Evolutionary conservation across 1,284 basidiomycete genomes (phyloP).

Genomic region (Apiotrichum siamense): DNA sequence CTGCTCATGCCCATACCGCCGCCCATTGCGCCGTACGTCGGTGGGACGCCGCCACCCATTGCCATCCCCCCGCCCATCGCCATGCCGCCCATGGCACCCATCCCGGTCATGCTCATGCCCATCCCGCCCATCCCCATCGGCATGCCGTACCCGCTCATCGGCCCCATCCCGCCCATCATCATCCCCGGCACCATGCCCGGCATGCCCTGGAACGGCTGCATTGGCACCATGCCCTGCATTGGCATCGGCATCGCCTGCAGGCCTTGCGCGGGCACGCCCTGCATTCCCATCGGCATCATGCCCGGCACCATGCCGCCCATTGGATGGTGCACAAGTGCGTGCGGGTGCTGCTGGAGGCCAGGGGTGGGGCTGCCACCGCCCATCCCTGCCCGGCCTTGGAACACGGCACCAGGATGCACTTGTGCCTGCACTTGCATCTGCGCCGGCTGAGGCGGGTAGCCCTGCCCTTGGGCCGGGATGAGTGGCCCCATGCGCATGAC

Average conservation of each 20-base stretch:
- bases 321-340: background rate
- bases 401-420: too few species aligned
- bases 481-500: constrained; percentile 17
- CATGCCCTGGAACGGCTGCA: background rate
- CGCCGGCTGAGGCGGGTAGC: constrained; percentile 5
- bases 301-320: background rate
- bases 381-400: too few species aligned
- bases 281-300: background rate
- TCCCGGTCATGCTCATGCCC: constrained; percentile 2
- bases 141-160: constrained; percentile 1
- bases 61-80: background rate
- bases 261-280: background rate
- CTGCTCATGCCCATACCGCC: constrained; percentile 1
- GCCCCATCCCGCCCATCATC: constrained; percentile 22
- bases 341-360: constrained; percentile 22
- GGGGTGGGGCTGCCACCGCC: background rate
- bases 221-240: background rate
- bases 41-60: background rate
- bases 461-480: background rate
- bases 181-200: background rate
- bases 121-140: constrained; percentile 9
- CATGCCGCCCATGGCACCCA: constrained; percentile 1
- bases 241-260: background rate
- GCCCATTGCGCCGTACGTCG: background rate
- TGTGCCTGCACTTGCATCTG: background rate